Conservation (phyloP, 208 protist genomes). For the Leishmania major region DNA sequence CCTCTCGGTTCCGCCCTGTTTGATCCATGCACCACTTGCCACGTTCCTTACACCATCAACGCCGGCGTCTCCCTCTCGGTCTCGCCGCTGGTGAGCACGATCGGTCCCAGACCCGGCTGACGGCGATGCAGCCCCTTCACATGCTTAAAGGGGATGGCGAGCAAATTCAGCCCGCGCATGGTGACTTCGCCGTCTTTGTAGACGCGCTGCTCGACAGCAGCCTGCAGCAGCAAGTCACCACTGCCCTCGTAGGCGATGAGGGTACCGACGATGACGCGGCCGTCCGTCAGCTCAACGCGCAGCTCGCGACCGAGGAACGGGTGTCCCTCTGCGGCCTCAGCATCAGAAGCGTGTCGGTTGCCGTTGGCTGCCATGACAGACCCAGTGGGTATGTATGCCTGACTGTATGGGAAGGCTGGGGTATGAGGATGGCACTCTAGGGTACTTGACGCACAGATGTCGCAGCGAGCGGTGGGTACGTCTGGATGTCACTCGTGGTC, state of each 20-base stretch:
- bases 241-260: slow-evolving; percentile 77
- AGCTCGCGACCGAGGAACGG: slow-evolving; percentile 78
- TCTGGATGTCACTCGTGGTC: not conserved
- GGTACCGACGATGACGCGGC: slow-evolving; percentile 68
- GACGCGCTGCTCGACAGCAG: slow-evolving; percentile 64
- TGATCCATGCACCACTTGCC: slow-evolving; percentile 1
- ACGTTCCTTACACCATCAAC: not conserved
- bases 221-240: slow-evolving; percentile 73
- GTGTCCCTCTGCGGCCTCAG: slow-evolving; percentile 9
- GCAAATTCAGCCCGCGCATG: slow-evolving; percentile 43
- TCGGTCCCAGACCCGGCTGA: slow-evolving; percentile 34
- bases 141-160: slow-evolving; percentile 77
- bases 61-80: slow-evolving; percentile 14
- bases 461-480: not conserved
- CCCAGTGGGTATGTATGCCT: not conserved
- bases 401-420: not conserved
- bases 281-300: slow-evolving; percentile 78
- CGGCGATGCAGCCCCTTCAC: slow-evolving; percentile 73
- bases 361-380: slow-evolving; percentile 2
- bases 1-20: not conserved
- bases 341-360: slow-evolving; percentile 5
- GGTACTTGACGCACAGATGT: not conserved
- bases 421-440: not conserved
- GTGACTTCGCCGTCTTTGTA: slow-evolving; percentile 72
- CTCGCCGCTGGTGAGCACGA: slow-evolving; percentile 25